Evolutionary conservation across 139 green algal species (phyloP).

Genomic region (Zygnema circumcarinatum): DNA sequence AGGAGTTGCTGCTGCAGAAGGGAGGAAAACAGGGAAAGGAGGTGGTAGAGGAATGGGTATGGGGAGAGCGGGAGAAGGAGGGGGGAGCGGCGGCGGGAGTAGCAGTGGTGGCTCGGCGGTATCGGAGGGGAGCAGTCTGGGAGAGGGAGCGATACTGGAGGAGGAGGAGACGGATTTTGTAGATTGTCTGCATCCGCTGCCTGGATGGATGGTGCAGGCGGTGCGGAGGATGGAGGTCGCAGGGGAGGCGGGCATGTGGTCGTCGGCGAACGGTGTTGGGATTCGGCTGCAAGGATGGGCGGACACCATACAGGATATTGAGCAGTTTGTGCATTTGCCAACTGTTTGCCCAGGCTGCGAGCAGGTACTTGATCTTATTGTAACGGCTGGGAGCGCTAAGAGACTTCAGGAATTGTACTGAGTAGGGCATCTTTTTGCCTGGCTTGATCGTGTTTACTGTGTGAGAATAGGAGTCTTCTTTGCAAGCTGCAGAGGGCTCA

Average conservation of each 20-base stretch:
- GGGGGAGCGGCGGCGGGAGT: background rate
- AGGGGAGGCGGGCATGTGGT: background rate
- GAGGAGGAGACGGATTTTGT: background rate
- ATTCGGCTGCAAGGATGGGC: background rate
- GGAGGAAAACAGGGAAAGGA: background rate
- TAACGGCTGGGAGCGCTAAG: too few relatives aligned
- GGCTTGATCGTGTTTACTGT: too few relatives aligned
- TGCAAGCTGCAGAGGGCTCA: too few relatives aligned
- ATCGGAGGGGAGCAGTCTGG: background rate
- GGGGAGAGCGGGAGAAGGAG: slow-evolving; percentile 2
- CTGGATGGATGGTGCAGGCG: background rate
- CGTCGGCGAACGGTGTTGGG: background rate
- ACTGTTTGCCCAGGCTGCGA: background rate
- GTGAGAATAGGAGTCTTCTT: too few relatives aligned
- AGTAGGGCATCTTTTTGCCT: too few relatives aligned
- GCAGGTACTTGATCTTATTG: background rate
- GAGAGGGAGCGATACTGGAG: background rate
- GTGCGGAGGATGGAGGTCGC: background rate
- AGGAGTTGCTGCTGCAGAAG: background rate
- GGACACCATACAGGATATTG: background rate
- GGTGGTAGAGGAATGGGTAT: background rate
- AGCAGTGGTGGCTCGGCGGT: background rate
- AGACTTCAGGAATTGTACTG: too few relatives aligned
- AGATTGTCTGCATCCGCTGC: background rate
- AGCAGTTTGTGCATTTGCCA: background rate